Percentiles rank a stretch among this genome's conserved stretches.
Conservation (phyloP, 1,284 basidiomycete genomes). For the Puccinia coronata region DNA sequence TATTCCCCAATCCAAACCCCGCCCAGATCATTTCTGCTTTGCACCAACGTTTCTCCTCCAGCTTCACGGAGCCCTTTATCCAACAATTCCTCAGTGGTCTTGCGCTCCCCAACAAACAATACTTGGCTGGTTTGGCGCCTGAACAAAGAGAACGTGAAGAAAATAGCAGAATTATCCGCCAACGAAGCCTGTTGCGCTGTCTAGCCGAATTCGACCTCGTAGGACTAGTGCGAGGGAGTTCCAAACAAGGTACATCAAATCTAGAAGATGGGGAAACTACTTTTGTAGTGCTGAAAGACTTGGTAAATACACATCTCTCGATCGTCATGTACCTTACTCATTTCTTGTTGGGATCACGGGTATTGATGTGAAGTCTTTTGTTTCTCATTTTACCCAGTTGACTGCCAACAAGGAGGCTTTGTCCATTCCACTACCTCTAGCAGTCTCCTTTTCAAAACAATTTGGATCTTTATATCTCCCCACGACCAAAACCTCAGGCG, state of each 20-base stretch:
- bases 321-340: neutral
- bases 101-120: constrained; percentile 50
- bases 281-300: constrained; percentile 57
- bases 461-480: constrained; percentile 76
- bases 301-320: constrained; percentile 65
- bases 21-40: constrained; percentile 79
- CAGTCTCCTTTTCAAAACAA: constrained; percentile 67
- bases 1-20: neutral
- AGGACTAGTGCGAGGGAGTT: constrained; percentile 63
- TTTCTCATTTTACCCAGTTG: constrained; percentile 32
- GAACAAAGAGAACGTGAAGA: constrained; percentile 96
- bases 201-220: constrained; percentile 87
- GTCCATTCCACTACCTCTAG: constrained; percentile 54
- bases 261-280: constrained; percentile 53
- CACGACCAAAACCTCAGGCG: constrained; percentile 69
- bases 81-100: constrained; percentile 70
- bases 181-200: constrained; percentile 80
- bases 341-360: neutral
- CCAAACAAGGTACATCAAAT: constrained; percentile 47
- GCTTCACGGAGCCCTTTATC: constrained; percentile 75
- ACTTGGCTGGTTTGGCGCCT: constrained; percentile 62
- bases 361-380: neutral
- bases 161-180: constrained; percentile 72
- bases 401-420: constrained; percentile 51
- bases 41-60: constrained; percentile 79